phyloP scores from a whole-genome alignment of 2,329 filamentous ascomycete species.

The Zelopaecilomyces penicillatus region DNA sequence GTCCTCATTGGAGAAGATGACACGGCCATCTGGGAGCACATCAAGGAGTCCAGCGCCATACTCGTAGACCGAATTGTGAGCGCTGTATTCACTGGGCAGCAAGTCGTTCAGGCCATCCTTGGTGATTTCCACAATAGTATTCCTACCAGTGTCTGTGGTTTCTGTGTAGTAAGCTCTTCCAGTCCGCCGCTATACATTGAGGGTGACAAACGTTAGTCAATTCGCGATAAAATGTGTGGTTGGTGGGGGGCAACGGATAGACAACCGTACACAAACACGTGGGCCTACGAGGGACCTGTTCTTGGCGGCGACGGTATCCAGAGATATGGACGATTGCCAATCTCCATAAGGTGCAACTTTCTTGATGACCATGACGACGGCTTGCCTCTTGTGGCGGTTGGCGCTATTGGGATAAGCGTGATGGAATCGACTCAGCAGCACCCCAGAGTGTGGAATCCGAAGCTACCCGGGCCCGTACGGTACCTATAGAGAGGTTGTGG shows the following conservation, averaged over 20 bases:
- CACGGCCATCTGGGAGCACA: constrained; percentile 27
- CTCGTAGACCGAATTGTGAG: constrained; percentile 40
- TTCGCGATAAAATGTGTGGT: not conserved
- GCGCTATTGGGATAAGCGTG: no score
- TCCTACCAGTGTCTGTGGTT: constrained; percentile 30
- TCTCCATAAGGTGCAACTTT: constrained; percentile 27
- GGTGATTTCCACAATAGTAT: constrained; percentile 35
- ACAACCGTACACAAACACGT: constrained; percentile 24
- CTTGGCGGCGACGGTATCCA: constrained; percentile 28
- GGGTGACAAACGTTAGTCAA: not conserved
- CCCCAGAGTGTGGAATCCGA: no score
- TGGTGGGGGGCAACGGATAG: not conserved
- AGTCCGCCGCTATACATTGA: constrained; percentile 15
- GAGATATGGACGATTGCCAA: constrained; percentile 31
- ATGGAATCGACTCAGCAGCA: no score
- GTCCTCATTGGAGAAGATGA: constrained; percentile 40
- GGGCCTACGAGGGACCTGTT: constrained; percentile 25
- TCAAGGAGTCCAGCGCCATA: constrained; percentile 42
- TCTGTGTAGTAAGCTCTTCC: constrained; percentile 31
- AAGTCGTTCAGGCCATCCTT: constrained; percentile 27
- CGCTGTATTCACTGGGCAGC: constrained; percentile 35
- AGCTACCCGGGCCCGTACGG: no score
- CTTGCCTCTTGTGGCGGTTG: not conserved
- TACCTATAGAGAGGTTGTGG: no score
- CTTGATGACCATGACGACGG: constrained; percentile 16